Conservation (phyloP, 2,329 filamentous ascomycete species). For the Amauroascus verrucosus region DNA sequence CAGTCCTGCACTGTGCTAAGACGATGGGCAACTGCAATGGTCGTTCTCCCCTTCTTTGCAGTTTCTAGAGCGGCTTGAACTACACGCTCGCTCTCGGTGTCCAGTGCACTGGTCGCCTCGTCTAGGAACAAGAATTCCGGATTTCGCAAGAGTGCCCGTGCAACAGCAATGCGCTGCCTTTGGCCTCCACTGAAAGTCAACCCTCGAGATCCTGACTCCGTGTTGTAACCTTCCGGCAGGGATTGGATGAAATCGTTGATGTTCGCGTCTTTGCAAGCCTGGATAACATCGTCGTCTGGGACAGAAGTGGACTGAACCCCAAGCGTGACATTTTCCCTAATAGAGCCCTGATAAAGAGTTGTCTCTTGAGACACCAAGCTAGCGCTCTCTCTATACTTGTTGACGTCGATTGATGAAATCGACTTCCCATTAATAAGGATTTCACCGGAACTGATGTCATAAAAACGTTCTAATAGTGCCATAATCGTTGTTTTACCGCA, state of each 20-base stretch:
- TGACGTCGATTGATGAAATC: conserved; percentile 49
- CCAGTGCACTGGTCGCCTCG: conserved; percentile 36
- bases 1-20: conserved; percentile 74
- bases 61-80: conserved; percentile 26
- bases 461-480: conserved; percentile 53
- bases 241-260: conserved; percentile 32
- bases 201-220: conserved; percentile 27
- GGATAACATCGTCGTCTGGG: conserved; percentile 25
- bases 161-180: conserved; percentile 36
- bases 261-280: conserved; percentile 30
- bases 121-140: conserved; percentile 34
- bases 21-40: conserved; percentile 80
- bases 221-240: conserved; percentile 30
- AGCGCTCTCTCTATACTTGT: conserved; percentile 53
- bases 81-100: conserved; percentile 30
- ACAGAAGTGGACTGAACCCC: conserved; percentile 31
- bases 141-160: conserved; percentile 34
- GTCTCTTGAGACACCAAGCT: conserved; percentile 67
- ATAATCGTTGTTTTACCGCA: conserved; percentile 61
- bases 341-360: conserved; percentile 58
- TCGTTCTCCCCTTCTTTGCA: conserved; percentile 65
- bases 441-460: conserved; percentile 53
- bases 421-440: conserved; percentile 56
- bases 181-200: conserved; percentile 31
- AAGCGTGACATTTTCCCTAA: conserved; percentile 60